These are phyloP conservation scores for Cladophialophora exuberans DNA, from an alignment of 2,329 filamentous ascomycete genomes.

Conservation along the genomic window DNA sequence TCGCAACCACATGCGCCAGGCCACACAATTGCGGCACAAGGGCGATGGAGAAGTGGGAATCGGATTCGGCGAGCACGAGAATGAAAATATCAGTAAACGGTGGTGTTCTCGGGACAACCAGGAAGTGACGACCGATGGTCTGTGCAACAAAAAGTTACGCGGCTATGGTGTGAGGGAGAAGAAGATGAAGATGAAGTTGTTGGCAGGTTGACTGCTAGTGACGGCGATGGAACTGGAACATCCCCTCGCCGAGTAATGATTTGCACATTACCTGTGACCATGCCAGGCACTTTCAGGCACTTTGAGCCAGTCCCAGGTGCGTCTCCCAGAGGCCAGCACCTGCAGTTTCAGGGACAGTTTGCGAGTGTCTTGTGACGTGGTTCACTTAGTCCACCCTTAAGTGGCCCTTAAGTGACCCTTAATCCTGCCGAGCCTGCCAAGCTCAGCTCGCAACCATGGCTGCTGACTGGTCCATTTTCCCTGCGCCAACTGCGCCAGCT, in stretches of 20 bases:
- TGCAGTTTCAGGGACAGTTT: constrained; percentile 5
- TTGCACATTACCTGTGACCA: too few relatives aligned
- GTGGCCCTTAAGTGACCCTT: too few relatives aligned
- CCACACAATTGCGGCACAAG: constrained; percentile 1
- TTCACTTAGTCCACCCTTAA: too few relatives aligned
- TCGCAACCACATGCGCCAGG: constrained; percentile 11
- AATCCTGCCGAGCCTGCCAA: constrained; percentile 3
- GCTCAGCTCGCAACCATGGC: not conserved
- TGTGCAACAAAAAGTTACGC: constrained; percentile 19
- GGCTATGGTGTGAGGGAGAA: constrained; percentile 7
- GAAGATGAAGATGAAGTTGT: constrained; percentile 3
- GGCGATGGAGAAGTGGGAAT: not conserved
- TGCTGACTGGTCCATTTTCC: not conserved
- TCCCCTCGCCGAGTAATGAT: not conserved
- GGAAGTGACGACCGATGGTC: constrained; percentile 12
- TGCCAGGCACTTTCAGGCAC: too few relatives aligned
- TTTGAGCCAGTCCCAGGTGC: not conserved
- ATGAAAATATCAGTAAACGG: not conserved
- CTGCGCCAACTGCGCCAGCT: constrained; percentile 10
- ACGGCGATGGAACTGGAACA: not conserved
- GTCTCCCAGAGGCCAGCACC: not conserved
- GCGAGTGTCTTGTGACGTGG: constrained; percentile 12
- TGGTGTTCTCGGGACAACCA: constrained; percentile 11
- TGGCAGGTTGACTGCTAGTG: not conserved
- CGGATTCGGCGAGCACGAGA: not conserved